phyloP scores from a whole-genome alignment of 2,329 filamentous ascomycete species.

The Colletotrichum tanaceti region DNA sequence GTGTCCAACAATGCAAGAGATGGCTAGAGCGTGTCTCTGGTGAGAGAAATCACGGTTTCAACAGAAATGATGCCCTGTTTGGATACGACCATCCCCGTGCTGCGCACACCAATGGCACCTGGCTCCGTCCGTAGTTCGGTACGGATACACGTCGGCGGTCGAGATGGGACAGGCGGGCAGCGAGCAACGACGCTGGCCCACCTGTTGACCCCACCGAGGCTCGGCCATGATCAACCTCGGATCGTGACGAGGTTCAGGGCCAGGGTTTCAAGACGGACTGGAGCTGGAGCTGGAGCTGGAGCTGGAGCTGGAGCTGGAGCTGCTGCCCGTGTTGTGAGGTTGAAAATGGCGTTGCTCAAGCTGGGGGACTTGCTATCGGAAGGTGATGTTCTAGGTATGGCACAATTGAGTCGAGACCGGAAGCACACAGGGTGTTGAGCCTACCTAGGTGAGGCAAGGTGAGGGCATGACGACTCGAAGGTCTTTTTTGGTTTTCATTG shows the following conservation, averaged over 20 bases:
- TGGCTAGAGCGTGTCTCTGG: not conserved
- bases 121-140: not conserved
- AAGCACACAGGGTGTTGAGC: slow-evolving; percentile 19
- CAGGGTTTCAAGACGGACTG: slow-evolving; percentile 32
- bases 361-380: slow-evolving; percentile 3
- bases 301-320: slow-evolving; percentile 1
- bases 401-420: no score
- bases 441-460: slow-evolving; percentile 28
- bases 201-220: slow-evolving; percentile 22
- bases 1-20: not conserved
- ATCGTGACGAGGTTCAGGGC: slow-evolving; percentile 35
- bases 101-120: not conserved
- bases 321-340: slow-evolving; percentile 39
- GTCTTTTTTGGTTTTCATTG: slow-evolving; percentile 2
- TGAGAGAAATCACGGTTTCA: slow-evolving; percentile 14
- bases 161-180: slow-evolving; percentile 20
- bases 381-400: slow-evolving; percentile 18
- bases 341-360: slow-evolving; percentile 5
- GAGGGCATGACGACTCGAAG: slow-evolving; percentile 9
- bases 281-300: not conserved
- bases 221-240: slow-evolving; percentile 33
- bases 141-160: slow-evolving; percentile 20
- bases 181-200: slow-evolving; percentile 32
- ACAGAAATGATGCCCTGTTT: slow-evolving; percentile 19
- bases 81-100: slow-evolving; percentile 6